Base-by-base conservation (phyloP, 345 rosid species). In the Zanthoxylum bungeanum region DNA sequence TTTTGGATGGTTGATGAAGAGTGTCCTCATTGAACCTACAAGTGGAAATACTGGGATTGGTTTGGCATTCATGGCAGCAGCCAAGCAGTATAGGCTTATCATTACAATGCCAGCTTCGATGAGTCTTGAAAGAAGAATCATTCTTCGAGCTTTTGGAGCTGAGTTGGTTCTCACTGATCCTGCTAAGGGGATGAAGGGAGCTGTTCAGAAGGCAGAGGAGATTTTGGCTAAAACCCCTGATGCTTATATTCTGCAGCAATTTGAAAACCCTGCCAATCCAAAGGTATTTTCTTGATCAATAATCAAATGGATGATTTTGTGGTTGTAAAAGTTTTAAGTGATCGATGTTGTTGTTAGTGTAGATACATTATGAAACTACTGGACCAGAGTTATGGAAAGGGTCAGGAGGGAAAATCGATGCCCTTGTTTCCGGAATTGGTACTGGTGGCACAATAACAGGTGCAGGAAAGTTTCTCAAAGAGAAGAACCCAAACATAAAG, bases 21-120 rank as follows among this genome's bases (percentile, higher is more conserved):
- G 96, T 76, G 88, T 89, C 51, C 68, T 93, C 60, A 85, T 93
- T 81, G 98, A 93, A 81, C 97, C 96, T 11, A 93, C 97, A n/a
- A 93, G 97, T 77, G 98, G 98, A 73, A 91, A 93, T 72, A 93
- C 98, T 5, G 98, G 98, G 68, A 91, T 93, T 49, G 97, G 96
- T 30, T 83, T 93, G 75, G 97, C 98, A 3, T 91, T 93, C 80
- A 84, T 93, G 75, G 97, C 97, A 4, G 97, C 97, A 47, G 96
- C 96, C 12, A 93, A 93, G 77, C 84, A 89, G 19, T 93, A 93
- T 74, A 87, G 69, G 84, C 90, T 89, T 66, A 86, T 91, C 60
- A 88, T 93, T 57, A 89, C 96, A 10, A 91, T 93, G 98, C 97
- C 98, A 59, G 93, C 97, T 66, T 87, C 97, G 5, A 93, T 89